Evolutionary conservation across 75 land plant species (phyloP).

Genomic region (Picea glauca): DNA sequence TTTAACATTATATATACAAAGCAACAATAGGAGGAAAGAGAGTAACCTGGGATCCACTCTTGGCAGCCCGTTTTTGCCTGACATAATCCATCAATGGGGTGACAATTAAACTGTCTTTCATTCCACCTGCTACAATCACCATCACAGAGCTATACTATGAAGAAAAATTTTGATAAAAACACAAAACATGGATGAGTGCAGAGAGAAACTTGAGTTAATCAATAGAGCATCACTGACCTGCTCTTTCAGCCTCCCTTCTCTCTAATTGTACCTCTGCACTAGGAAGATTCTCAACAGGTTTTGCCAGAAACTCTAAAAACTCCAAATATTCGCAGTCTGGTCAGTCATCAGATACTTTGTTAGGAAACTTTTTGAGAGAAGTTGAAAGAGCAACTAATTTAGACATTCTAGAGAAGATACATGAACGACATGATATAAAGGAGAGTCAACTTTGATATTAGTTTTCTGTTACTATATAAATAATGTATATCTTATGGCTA

Average conservation of each 20-base stretch:
- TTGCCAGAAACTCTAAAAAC: slow-evolving; percentile 68
- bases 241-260: slow-evolving; percentile 80
- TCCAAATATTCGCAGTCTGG: slow-evolving; percentile 90
- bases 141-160: background rate
- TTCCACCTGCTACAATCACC: slow-evolving; percentile 31
- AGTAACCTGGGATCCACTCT: slow-evolving; percentile 65
- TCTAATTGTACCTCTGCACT: slow-evolving; percentile 97
- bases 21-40: background rate
- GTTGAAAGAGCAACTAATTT: background rate
- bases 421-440: too few species aligned
- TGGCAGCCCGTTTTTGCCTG: slow-evolving; percentile 83
- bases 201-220: background rate
- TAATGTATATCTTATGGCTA: too few species aligned
- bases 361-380: background rate
- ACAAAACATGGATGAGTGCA: background rate
- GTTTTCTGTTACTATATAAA: too few species aligned
- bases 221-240: slow-evolving; percentile 25
- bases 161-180: background rate
- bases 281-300: slow-evolving; percentile 86
- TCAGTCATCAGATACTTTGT: slow-evolving; percentile 11
- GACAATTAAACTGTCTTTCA: slow-evolving; percentile 62
- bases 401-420: background rate
- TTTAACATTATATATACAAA: background rate
- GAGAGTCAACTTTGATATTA: too few species aligned
- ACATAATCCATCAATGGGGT: slow-evolving; percentile 96